Evolutionary conservation across 2,329 filamentous ascomycete species (phyloP).

Genomic region (Botrytis hyacinthi): DNA sequence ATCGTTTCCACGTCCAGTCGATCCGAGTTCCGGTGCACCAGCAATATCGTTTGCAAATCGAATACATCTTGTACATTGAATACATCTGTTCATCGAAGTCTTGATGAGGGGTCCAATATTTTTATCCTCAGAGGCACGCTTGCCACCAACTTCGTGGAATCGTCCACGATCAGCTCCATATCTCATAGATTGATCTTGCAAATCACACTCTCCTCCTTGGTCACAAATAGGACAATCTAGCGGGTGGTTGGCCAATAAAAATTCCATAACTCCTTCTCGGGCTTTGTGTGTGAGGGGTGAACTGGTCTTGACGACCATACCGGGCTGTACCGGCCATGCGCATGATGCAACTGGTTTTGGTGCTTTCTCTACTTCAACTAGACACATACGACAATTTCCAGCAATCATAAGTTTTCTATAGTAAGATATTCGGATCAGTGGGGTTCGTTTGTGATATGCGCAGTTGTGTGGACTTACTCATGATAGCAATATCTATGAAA

Average conservation of each 20-base stretch:
- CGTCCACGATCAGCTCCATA: conserved; percentile 94
- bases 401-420: conserved; percentile 94
- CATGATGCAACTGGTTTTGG: conserved; percentile 98
- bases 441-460: conserved; percentile 1
- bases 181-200: conserved; percentile 99
- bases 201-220: conserved; percentile 97
- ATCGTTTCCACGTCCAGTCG: conserved; percentile 91
- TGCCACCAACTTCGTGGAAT: conserved; percentile 93
- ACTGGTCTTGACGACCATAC: conserved; percentile 99
- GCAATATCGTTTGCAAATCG: conserved; percentile 98
- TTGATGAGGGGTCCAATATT: conserved; percentile 98
- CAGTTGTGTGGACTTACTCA: conserved; percentile 61
- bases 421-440: conserved; percentile 30
- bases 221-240: conserved; percentile 97
- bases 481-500: conserved; percentile 88
- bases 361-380: conserved; percentile 94
- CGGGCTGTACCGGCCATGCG: conserved; percentile 96
- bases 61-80: conserved; percentile 97
- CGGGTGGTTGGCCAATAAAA: conserved; percentile 92
- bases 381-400: conserved; percentile 98
- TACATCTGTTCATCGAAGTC: conserved; percentile 99
- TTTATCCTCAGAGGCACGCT: conserved; percentile 98
- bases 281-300: conserved; percentile 96
- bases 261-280: conserved; percentile 98
- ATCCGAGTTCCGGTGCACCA: conserved; percentile 91